Conservation (phyloP, 495 filamentous ascomycete genomes). For the Hypoxylon intermedium region DNA sequence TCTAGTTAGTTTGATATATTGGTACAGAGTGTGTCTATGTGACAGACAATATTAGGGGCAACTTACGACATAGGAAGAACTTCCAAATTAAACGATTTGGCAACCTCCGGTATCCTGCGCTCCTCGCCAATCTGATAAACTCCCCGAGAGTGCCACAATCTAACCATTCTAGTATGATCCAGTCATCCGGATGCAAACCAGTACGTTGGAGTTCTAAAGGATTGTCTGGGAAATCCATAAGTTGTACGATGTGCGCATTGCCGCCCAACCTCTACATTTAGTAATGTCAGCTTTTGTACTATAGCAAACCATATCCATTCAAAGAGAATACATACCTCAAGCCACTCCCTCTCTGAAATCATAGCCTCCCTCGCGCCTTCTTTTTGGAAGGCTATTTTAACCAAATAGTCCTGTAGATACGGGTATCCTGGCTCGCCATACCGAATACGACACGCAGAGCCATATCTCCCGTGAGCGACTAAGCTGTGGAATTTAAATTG, state of each 20-base stretch:
- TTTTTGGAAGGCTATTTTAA: background rate
- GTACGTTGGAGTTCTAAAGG: background rate
- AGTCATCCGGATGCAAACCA: background rate
- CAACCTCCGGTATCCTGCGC: background rate
- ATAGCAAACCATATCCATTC: background rate
- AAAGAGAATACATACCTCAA: background rate
- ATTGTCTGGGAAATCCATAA: background rate
- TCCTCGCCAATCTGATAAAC: background rate
- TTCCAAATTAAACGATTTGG: slow-evolving; percentile 1
- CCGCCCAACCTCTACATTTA: background rate
- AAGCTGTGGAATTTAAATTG: background rate
- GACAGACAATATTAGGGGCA: too few relatives aligned
- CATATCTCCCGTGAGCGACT: background rate
- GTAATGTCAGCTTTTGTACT: background rate
- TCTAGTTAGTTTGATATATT: background rate
- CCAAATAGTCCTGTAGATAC: background rate
- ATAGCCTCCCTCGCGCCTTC: background rate
- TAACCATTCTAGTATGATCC: background rate
- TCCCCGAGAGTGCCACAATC: background rate
- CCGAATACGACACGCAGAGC: background rate
- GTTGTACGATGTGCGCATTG: background rate
- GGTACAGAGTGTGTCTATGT: background rate
- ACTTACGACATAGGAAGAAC: background rate
- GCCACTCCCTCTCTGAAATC: background rate
- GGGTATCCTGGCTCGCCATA: background rate